These are phyloP conservation scores for Claviceps cyperi DNA, from an alignment of 2,329 filamentous ascomycete genomes.

Conservation along the genomic window DNA sequence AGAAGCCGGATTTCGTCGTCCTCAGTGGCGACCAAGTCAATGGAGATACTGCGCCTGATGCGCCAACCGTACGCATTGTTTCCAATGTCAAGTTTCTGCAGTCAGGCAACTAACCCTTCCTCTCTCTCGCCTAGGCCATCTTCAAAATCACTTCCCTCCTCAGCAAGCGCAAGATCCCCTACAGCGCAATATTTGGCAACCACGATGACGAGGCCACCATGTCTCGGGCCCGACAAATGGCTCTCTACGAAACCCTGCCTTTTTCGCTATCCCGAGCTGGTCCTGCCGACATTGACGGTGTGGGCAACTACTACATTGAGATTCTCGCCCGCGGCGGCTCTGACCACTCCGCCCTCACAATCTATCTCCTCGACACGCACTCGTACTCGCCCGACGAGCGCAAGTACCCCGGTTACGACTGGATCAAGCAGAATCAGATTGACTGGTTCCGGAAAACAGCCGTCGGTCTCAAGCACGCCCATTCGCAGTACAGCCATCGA, in stretches of 20 bases:
- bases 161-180: conserved; percentile 77
- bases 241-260: conserved; percentile 69
- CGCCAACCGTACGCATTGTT: conserved; percentile 53
- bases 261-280: conserved; percentile 80
- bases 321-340: conserved; percentile 66
- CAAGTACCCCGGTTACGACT: conserved; percentile 86
- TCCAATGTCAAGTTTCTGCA: not conserved
- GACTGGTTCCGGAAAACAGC: conserved; percentile 83
- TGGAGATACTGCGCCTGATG: conserved; percentile 80
- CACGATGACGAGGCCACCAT: conserved; percentile 88
- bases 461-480: conserved; percentile 56
- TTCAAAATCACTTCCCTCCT: conserved; percentile 85
- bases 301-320: conserved; percentile 92
- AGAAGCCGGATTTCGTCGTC: conserved; percentile 85
- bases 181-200: conserved; percentile 90
- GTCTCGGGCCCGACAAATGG: conserved; percentile 66
- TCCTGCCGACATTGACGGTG: conserved; percentile 69
- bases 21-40: conserved; percentile 92
- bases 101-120: not conserved
- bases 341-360: conserved; percentile 76
- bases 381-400: conserved; percentile 81
- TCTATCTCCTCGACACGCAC: conserved; percentile 94
- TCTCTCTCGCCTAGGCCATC: conserved; percentile 44
- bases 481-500: conserved; percentile 74
- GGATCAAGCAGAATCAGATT: conserved; percentile 89